These are phyloP conservation scores for Vigna hirtella DNA, from an alignment of 306 rosid genomes.

Conservation along the genomic window DNA sequence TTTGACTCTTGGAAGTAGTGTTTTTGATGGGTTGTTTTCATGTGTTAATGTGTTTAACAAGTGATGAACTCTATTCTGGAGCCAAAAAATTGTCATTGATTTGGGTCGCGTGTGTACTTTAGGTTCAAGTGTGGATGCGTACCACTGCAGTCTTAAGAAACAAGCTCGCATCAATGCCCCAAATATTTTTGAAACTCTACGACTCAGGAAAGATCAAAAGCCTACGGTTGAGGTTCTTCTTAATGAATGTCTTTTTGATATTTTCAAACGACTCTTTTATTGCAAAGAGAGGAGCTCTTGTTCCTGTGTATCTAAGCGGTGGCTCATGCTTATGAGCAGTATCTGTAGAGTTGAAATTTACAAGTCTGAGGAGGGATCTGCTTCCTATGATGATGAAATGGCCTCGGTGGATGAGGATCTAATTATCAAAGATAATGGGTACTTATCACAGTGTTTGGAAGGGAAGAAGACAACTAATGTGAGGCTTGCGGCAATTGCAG, in stretches of 20 bases:
- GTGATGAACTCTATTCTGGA: neutral
- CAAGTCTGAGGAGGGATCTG: neutral
- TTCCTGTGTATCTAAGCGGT: neutral
- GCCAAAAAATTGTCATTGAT: no score
- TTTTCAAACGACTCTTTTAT: neutral
- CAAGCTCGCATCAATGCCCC: neutral
- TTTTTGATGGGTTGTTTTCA: neutral
- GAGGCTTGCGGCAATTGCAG: slow-evolving; percentile 6
- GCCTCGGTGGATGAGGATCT: neutral
- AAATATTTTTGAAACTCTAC: neutral
- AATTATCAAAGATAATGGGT: neutral
- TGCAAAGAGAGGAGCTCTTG: slow-evolving; percentile 13
- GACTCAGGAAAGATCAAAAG: neutral
- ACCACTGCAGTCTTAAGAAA: neutral
- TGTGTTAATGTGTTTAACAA: neutral
- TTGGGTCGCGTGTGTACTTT: no score
- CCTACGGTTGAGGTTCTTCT: neutral
- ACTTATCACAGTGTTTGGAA: neutral
- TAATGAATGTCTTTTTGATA: neutral
- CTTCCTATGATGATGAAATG: slow-evolving; percentile 4
- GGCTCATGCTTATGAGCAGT: slow-evolving; percentile 10
- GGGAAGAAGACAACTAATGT: slow-evolving; percentile 20
- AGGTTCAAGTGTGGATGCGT: neutral
- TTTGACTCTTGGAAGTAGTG: neutral
- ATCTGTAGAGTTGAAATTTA: neutral